Evolutionary conservation across 331 rosid genomes (phyloP), one percentile per base, ranked within the genome.

Genomic region (Cydonia oblonga): DNA sequence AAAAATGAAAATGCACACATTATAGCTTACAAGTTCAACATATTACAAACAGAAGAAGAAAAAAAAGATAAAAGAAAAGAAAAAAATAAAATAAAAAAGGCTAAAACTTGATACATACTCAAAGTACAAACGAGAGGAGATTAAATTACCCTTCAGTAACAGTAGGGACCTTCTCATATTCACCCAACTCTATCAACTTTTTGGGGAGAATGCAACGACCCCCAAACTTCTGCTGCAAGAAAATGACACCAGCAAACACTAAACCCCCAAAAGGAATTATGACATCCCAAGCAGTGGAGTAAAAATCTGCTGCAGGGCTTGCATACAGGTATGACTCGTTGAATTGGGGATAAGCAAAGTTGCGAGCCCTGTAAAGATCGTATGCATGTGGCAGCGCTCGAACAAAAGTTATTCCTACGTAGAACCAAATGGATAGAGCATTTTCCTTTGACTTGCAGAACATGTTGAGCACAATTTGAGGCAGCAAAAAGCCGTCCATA

Each of bases 151-250:
- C 42, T 53, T 76, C 29, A 23, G 72, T 20, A n/a, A 35, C 33
- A 20, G n/a, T n/a, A 32, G 85, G 75, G 51, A 85, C 86, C 71
- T 75, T 85, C 63, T 80, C 78, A 33, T 82, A 75, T 22, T n/a
- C 69, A 38, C 24, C 40, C 16, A 67, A 71, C 25, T 76, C 74
- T 76, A n/a, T 66, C 65, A 77, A 80, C 74, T 85, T 82, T 26
- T n/a, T 23, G 42, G 86, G 81, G 32, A 85, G 66, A 76, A 90
- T 30, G 80, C 51, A 84, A 26, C 65, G 78, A 63, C n/a, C 83
- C 19, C 92, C 89, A 67, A 85, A 79, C 62, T 64, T 42, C 72
- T 91, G 92, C 87, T 85, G 96, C 78, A 85, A 80, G 87, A 53
- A 87, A 75, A 85, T 73, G 19, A 87, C 44, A 38, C 60, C 11